Percentiles rank a stretch among this genome's conserved stretches.
Conservation (phyloP, 495 filamentous ascomycete genomes). For the Pseudoneurospora amorphoporcata region DNA sequence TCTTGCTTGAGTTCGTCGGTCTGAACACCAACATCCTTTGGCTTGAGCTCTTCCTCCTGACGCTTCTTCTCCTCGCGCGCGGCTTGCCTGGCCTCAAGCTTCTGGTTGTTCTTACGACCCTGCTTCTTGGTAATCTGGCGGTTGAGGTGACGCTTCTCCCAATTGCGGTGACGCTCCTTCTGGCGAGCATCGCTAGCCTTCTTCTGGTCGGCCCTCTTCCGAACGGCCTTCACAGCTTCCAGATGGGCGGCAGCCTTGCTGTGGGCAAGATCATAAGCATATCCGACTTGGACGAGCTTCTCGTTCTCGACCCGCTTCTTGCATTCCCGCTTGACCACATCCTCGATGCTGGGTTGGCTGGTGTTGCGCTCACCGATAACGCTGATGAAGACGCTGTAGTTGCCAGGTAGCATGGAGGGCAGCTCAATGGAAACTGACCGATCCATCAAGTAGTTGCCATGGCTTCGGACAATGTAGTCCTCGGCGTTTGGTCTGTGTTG, state of each 20-base stretch:
- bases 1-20: constrained; percentile 22
- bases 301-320: constrained; percentile 52
- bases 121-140: constrained; percentile 34
- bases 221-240: constrained; percentile 45
- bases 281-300: constrained; percentile 77
- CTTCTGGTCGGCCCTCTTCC: constrained; percentile 38
- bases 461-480: constrained; percentile 80
- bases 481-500: constrained; percentile 58
- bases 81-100: constrained; percentile 23
- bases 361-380: constrained; percentile 56
- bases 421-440: constrained; percentile 41
- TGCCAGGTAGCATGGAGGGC: constrained; percentile 58
- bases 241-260: constrained; percentile 61
- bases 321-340: constrained; percentile 60
- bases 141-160: constrained; percentile 41
- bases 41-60: constrained; percentile 30
- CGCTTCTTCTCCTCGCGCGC: constrained; percentile 28
- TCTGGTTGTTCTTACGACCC: constrained; percentile 35
- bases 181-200: constrained; percentile 37
- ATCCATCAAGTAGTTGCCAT: constrained; percentile 54
- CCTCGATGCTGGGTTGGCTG: constrained; percentile 48
- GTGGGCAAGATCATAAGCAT: constrained; percentile 83
- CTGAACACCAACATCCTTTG: constrained; percentile 31
- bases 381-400: constrained; percentile 76
- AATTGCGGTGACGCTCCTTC: constrained; percentile 32